These are phyloP conservation scores for Parietichytrium sp. DNA, from an alignment of 108 stramenopile species.

Conservation along the genomic window DNA sequence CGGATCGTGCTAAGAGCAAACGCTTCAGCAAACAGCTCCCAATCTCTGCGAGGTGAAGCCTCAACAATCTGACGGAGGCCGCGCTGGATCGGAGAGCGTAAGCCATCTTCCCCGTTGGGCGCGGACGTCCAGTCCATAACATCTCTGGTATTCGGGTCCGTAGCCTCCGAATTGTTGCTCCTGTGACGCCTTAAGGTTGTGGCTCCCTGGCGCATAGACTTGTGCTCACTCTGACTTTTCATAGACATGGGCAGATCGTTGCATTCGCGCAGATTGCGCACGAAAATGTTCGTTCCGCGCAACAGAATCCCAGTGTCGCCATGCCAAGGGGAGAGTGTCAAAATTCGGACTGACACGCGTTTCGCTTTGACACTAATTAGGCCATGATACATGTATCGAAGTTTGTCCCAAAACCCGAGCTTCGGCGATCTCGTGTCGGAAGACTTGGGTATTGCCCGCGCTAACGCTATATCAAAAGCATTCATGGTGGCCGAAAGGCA, in stretches of 20 bases:
- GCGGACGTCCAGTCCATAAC: constrained; percentile 40
- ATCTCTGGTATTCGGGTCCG: too few species aligned
- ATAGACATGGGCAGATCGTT: not conserved
- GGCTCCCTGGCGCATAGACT: too few species aligned
- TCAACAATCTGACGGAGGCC: too few species aligned
- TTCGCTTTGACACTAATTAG: not conserved
- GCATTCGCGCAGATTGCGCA: constrained; percentile 13
- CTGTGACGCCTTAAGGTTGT: too few species aligned
- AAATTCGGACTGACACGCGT: not conserved
- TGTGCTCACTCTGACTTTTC: too few species aligned
- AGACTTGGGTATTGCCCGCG: not conserved
- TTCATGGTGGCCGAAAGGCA: not conserved
- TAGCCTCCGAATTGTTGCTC: too few species aligned
- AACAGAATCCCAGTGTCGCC: constrained; percentile 22
- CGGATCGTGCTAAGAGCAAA: constrained; percentile 7
- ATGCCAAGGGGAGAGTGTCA: constrained; percentile 19
- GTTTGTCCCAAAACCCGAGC: constrained; percentile 6
- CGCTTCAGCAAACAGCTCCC: not conserved
- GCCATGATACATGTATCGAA: constrained; percentile 37
- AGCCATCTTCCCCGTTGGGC: too few species aligned
- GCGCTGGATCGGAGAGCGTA: too few species aligned
- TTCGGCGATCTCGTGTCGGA: constrained; percentile 30
- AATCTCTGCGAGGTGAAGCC: not conserved
- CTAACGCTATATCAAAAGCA: not conserved
- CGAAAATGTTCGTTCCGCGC: not conserved